phyloP scores from a whole-genome alignment of 495 filamentous ascomycete genomes.

The Xylaria palmicola region DNA sequence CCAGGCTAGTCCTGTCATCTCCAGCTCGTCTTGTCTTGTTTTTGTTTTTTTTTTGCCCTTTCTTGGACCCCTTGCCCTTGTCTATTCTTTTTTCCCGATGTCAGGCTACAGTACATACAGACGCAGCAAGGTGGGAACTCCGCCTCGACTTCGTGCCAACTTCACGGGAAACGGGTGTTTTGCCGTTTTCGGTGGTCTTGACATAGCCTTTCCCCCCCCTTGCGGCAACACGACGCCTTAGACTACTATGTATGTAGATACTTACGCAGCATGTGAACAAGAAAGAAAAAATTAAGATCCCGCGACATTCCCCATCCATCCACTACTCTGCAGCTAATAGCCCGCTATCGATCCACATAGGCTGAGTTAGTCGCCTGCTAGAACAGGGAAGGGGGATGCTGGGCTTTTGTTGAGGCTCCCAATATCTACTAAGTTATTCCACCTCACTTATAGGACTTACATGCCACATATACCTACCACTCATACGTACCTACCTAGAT shows the following conservation, averaged over 20 bases:
- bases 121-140: background rate
- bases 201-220: too few species aligned
- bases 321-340: background rate
- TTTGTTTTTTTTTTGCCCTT: background rate
- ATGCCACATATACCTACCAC: background rate
- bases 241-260: too few species aligned
- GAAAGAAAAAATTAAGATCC: background rate
- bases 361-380: background rate
- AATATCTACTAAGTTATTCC: background rate
- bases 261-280: background rate
- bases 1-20: background rate
- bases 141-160: background rate
- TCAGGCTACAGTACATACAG: too few species aligned
- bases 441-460: background rate
- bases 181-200: too few species aligned
- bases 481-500: too few species aligned
- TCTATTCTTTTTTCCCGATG: background rate
- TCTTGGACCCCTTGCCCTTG: background rate
- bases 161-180: background rate
- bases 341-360: background rate
- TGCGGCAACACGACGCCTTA: too few species aligned
- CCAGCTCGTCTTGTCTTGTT: background rate
- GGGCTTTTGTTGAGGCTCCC: slow-evolving; percentile 8
- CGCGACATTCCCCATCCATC: too few species aligned
- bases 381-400: background rate